Conservation (phyloP, 2,329 filamentous ascomycete genomes). For the Penicillium sp. region DNA sequence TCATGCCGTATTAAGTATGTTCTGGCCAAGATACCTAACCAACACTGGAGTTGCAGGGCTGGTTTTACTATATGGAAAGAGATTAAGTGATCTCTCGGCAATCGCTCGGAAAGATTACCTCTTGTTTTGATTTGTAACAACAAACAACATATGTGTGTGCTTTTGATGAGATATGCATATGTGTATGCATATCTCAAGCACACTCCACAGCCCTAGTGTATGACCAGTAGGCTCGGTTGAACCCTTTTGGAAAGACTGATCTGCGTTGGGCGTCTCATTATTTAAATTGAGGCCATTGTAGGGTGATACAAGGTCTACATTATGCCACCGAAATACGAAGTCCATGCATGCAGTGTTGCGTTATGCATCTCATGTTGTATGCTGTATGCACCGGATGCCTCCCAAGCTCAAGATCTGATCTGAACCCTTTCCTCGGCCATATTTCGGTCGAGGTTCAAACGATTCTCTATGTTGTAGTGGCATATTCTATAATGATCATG, state of each 20-base stretch:
- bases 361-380: neutral
- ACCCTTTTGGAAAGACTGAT: neutral
- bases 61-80: neutral
- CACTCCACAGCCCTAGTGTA: too few relatives aligned
- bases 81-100: neutral
- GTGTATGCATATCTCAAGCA: too few relatives aligned
- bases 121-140: too few relatives aligned
- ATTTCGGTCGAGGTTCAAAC: neutral
- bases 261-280: neutral
- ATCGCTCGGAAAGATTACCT: neutral
- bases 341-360: neutral
- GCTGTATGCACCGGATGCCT: neutral
- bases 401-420: constrained; percentile 1
- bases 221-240: too few relatives aligned
- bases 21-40: neutral
- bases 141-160: too few relatives aligned
- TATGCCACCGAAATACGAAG: neutral
- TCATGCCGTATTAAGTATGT: neutral
- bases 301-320: too few relatives aligned
- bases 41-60: neutral
- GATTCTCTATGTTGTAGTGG: too few relatives aligned
- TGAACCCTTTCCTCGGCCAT: neutral
- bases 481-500: too few relatives aligned
- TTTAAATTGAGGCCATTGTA: too few relatives aligned
- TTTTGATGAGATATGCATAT: too few relatives aligned